Percentiles rank a stretch among this genome's conserved stretches.
phyloP scores from a whole-genome alignment of 2,329 filamentous ascomycete genomes.

The Fusarium sp. region DNA sequence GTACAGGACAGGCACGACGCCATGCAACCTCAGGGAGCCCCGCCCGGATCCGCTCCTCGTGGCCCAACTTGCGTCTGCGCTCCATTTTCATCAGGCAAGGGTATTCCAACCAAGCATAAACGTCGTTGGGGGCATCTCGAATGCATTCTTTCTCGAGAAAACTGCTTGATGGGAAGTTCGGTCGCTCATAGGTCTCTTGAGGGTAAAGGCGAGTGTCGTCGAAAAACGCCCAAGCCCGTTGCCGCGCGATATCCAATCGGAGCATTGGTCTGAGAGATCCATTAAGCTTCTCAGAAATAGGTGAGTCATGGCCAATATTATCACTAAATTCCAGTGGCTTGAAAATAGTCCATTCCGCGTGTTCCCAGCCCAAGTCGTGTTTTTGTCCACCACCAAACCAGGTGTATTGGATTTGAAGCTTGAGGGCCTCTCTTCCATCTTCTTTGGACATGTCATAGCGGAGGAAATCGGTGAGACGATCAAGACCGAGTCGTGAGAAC shows the following conservation, averaged over 20 bases:
- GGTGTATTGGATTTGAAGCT: accelerated
- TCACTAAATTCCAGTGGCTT: accelerated
- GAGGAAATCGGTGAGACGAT: neutral
- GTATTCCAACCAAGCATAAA: no score
- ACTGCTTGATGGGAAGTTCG: neutral
- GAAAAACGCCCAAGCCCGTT: neutral
- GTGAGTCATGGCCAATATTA: neutral
- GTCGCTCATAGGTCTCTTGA: neutral
- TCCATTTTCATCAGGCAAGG: no score
- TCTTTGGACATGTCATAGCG: neutral
- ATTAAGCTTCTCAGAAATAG: neutral
- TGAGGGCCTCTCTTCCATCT: neutral
- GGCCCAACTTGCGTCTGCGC: no score
- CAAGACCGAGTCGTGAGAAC: neutral
- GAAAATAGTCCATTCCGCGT: accelerated
- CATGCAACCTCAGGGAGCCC: no score
- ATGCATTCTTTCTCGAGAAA: neutral
- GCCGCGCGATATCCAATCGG: neutral
- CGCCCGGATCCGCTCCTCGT: no score
- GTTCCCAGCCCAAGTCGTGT: accelerated
- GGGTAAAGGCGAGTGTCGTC: slow-evolving; percentile 2
- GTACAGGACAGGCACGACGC: no score
- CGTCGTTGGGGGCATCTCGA: accelerated
- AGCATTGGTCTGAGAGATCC: neutral
- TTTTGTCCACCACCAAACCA: neutral